A percentile compares a stretch with the other conserved stretches of the same genome.
Conservation (phyloP, 495 filamentous ascomycete species). For the Chlorociboria aeruginascens region DNA sequence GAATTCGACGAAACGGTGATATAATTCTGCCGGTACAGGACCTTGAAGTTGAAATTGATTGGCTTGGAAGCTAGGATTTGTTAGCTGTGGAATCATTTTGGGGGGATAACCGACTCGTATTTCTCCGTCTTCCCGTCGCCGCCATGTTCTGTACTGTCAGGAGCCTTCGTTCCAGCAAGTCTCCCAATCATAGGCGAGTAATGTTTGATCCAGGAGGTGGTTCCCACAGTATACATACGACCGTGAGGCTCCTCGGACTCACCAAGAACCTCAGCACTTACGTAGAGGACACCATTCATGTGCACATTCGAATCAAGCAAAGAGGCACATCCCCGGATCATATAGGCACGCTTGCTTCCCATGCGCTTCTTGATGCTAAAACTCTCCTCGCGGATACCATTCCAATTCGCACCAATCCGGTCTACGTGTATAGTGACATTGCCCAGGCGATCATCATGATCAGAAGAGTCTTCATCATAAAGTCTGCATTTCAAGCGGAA, state of each 20-base stretch:
- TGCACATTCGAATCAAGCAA: conserved; percentile 43
- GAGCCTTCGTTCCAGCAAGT: conserved; percentile 63
- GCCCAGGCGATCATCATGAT: conserved; percentile 80
- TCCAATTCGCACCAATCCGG: conserved; percentile 49
- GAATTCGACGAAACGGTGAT: conserved; percentile 89
- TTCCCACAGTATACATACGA: conserved; percentile 65
- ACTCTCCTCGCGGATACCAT: conserved; percentile 47
- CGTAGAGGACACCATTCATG: conserved; percentile 38
- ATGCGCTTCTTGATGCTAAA: conserved; percentile 72
- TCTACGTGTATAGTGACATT: conserved; percentile 59
- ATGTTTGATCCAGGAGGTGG: conserved; percentile 70
- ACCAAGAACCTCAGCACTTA: conserved; percentile 67
- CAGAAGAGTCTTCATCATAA: conserved; percentile 78
- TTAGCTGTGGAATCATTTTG: background rate
- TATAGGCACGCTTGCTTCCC: conserved; percentile 75
- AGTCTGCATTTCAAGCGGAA: conserved; percentile 71
- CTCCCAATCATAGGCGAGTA: conserved; percentile 82
- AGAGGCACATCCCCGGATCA: conserved; percentile 50
- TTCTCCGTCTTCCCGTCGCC: conserved; percentile 39
- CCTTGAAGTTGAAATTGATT: conserved; percentile 82
- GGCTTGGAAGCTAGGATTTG: conserved; percentile 63
- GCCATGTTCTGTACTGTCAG: conserved; percentile 24
- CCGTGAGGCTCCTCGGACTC: conserved; percentile 62
- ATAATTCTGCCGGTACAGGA: conserved; percentile 64
- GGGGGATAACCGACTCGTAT: conserved; percentile 50